phyloP scores from a whole-genome alignment of 768 basidiomycete species.

The Macrolepiota fuliginosa region DNA sequence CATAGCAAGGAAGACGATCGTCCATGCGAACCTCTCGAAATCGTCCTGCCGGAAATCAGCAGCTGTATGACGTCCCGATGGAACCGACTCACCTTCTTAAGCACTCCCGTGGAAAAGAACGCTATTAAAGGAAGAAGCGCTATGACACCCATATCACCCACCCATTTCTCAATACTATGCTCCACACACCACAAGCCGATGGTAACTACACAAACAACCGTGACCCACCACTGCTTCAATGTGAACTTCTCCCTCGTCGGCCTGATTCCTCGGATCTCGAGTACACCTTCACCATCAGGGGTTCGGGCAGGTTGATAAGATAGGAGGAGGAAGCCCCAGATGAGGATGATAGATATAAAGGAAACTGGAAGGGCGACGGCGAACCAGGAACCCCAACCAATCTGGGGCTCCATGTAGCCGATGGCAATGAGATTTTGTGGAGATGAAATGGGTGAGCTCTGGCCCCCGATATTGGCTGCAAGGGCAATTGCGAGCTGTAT shows the following conservation, averaged over 20 bases:
- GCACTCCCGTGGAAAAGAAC: slow-evolving; percentile 90
- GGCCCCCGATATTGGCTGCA: slow-evolving; percentile 98
- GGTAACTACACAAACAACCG: slow-evolving; percentile 77
- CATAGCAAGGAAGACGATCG: slow-evolving; percentile 96
- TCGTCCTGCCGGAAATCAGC: slow-evolving; percentile 61
- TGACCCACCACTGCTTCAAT: slow-evolving; percentile 86
- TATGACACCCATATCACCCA: slow-evolving; percentile 98
- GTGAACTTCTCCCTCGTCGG: slow-evolving; percentile 83
- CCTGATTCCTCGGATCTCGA: slow-evolving; percentile 83
- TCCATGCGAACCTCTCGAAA: slow-evolving; percentile 94
- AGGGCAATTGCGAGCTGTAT: slow-evolving; percentile 89
- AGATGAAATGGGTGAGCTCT: slow-evolving; percentile 95
- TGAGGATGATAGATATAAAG: slow-evolving; percentile 77
- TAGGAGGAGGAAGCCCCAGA: slow-evolving; percentile 86
- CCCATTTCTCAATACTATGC: slow-evolving; percentile 64
- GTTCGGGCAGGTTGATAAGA: slow-evolving; percentile 75
- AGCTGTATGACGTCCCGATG: not conserved
- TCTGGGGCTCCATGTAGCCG: slow-evolving; percentile 75
- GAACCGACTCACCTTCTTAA: slow-evolving; percentile 72
- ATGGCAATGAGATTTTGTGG: slow-evolving; percentile 97
- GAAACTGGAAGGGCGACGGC: slow-evolving; percentile 92
- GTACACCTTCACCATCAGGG: slow-evolving; percentile 71
- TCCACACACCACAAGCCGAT: slow-evolving; percentile 91
- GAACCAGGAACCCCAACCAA: slow-evolving; percentile 95
- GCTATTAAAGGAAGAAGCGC: slow-evolving; percentile 90